Conservation (phyloP, 2,329 filamentous ascomycete species). For the Ceratocystis papillata region DNA sequence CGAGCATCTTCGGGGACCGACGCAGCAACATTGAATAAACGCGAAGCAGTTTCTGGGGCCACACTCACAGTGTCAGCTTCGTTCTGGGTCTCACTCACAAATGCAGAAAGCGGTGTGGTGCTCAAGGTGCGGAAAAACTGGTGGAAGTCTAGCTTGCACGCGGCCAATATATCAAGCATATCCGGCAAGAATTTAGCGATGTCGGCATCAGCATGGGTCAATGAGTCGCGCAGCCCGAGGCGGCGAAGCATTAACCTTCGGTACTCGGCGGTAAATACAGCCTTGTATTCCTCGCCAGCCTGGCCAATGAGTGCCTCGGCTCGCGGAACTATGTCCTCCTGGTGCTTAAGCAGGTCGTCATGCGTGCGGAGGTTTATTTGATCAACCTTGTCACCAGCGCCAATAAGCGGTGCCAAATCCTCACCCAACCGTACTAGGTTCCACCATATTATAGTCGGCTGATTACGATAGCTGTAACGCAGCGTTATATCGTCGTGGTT, state of each 20-base stretch:
- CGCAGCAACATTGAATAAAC: conserved; percentile 40
- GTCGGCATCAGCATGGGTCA: conserved; percentile 62
- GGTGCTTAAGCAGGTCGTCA: conserved; percentile 27
- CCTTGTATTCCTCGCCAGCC: conserved; percentile 76
- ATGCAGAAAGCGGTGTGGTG: conserved; percentile 47
- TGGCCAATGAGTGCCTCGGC: conserved; percentile 76
- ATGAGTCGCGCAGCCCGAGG: conserved; percentile 57
- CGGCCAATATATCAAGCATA: conserved; percentile 68
- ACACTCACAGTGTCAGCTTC: conserved; percentile 35
- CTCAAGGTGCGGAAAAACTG: conserved; percentile 81
- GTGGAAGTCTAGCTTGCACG: conserved; percentile 80
- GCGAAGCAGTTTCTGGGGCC: conserved; percentile 45
- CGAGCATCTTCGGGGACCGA: conserved; percentile 61
- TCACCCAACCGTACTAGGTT: conserved; percentile 89
- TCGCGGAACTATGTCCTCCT: conserved; percentile 58
- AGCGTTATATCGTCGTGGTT: conserved; percentile 89
- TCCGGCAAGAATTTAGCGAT: conserved; percentile 64
- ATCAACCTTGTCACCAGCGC: conserved; percentile 62
- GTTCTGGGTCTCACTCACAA: conserved; percentile 31
- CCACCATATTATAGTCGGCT: conserved; percentile 97
- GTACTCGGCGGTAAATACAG: conserved; percentile 81
- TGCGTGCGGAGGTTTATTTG: conserved; percentile 46
- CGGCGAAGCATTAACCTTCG: conserved; percentile 70
- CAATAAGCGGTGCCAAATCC: conserved; percentile 76
- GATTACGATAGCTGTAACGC: conserved; percentile 85